Conservation (phyloP, 768 basidiomycete genomes). For the Tricholoma sp. region DNA sequence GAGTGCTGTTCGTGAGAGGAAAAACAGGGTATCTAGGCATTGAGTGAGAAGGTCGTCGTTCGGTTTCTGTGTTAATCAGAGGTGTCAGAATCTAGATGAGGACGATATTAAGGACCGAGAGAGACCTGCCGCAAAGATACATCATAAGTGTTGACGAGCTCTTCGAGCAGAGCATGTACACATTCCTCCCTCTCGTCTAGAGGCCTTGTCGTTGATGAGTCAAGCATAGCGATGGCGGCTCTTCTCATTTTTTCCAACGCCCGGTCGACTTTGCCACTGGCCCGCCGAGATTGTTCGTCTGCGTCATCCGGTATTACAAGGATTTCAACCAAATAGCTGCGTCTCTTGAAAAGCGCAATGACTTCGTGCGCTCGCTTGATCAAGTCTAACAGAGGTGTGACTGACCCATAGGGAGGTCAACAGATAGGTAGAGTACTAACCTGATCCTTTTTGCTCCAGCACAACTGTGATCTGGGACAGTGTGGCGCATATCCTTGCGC, state of each 20-base stretch:
- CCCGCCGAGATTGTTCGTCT: conserved; percentile 32
- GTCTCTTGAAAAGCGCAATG: conserved; percentile 12
- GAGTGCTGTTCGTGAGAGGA: conserved; percentile 43
- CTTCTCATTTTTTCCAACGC: conserved; percentile 57
- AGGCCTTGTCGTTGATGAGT: conserved; percentile 16
- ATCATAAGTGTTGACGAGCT: conserved; percentile 25
- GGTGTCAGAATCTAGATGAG: background rate
- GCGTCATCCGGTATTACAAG: conserved; percentile 4
- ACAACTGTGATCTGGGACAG: conserved; percentile 42
- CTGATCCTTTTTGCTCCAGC: conserved; percentile 24
- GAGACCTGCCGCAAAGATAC: conserved; percentile 23
- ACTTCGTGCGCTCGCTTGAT: conserved; percentile 16
- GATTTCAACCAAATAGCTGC: conserved; percentile 9
- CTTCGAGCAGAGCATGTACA: conserved; percentile 29
- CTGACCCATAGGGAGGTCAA: background rate
- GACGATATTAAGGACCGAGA: background rate
- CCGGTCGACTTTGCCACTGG: conserved; percentile 51
- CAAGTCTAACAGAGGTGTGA: conserved; percentile 3
- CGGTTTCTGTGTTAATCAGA: conserved; percentile 15
- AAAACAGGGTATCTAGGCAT: conserved; percentile 47
- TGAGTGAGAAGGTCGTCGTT: conserved; percentile 35
- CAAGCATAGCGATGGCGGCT: conserved; percentile 42
- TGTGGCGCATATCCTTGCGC: conserved; percentile 34
- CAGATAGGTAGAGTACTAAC: conserved; percentile 1
- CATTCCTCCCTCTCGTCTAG: conserved; percentile 7